Conservation (phyloP, 257 asterid genomes). For the Prunella vulgaris region DNA sequence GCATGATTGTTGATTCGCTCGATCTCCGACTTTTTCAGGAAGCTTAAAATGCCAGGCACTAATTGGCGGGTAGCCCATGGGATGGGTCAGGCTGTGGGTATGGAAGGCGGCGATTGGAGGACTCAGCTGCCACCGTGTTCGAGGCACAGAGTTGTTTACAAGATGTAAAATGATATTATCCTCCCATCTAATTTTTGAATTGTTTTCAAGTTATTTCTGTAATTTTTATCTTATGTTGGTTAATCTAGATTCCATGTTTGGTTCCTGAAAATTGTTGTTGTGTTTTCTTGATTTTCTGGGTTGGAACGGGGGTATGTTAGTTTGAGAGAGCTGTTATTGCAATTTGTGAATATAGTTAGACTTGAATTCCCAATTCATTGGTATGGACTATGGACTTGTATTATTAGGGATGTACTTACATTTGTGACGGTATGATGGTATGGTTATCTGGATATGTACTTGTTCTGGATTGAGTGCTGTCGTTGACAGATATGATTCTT, state of each 20-base stretch:
- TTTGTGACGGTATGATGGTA: not conserved
- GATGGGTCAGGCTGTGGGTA: constrained; percentile 45
- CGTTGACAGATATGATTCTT: too few species aligned
- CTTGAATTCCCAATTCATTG: not conserved
- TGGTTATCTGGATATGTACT: too few species aligned
- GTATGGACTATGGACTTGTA: not conserved
- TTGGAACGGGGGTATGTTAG: not conserved
- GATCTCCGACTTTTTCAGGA: not conserved
- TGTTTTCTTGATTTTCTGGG: too few species aligned
- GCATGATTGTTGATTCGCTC: not conserved
- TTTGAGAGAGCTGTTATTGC: not conserved
- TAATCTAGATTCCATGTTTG: not conserved
- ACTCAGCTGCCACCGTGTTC: constrained; percentile 57
- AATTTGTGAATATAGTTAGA: not conserved
- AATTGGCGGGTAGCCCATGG: constrained; percentile 60
- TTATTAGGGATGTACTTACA: not conserved
- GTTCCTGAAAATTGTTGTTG: not conserved
- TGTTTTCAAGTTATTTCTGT: not conserved
- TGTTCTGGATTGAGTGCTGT: too few species aligned
- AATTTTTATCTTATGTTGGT: not conserved
- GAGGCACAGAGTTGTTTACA: constrained; percentile 70
- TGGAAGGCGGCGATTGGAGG: constrained; percentile 80
- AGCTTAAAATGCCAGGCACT: constrained; percentile 47
- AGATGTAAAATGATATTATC: constrained; percentile 37
- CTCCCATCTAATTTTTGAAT: not conserved